Evolutionary conservation across 306 rosid species (phyloP).

Genomic region (Vigna angularis): DNA sequence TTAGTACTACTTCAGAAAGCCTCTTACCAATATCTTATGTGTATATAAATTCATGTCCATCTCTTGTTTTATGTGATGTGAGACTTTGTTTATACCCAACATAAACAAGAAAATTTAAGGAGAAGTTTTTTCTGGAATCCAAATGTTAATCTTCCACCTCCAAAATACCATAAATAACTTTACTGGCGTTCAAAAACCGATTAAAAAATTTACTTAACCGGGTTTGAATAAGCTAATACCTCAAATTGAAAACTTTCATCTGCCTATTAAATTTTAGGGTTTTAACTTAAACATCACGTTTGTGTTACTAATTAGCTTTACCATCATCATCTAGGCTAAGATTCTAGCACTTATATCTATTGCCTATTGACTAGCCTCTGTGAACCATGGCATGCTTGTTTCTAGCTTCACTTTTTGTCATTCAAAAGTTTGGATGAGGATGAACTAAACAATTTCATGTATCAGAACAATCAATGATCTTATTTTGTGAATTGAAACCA

Average conservation of each 20-base stretch:
- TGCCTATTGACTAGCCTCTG: constrained; percentile 65
- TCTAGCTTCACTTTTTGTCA: constrained; percentile 36
- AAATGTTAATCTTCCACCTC: too few species aligned
- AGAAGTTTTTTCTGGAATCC: too few species aligned
- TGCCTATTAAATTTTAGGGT: not conserved
- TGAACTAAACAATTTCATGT: not conserved
- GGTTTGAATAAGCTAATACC: not conserved
- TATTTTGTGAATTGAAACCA: not conserved
- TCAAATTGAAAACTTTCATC: not conserved
- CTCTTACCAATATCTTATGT: too few species aligned
- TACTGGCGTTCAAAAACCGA: too few species aligned
- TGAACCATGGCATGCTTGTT: constrained; percentile 48
- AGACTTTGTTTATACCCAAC: too few species aligned
- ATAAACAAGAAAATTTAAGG: too few species aligned
- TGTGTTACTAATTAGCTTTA: constrained; percentile 20
- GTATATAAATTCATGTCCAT: too few species aligned
- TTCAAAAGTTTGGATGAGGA: constrained; percentile 9
- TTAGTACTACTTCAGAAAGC: too few species aligned
- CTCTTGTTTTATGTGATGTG: too few species aligned
- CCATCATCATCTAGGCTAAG: constrained; percentile 36
- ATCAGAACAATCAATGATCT: not conserved
- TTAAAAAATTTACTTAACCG: too few species aligned
- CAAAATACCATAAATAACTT: too few species aligned
- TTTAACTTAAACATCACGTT: constrained; percentile 32
- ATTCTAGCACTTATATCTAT: constrained; percentile 53